Percentiles rank a stretch among this genome's conserved stretches.
phyloP scores from a whole-genome alignment of 371 early-diverging fungal genomes.

The Circinella umbellata region DNA sequence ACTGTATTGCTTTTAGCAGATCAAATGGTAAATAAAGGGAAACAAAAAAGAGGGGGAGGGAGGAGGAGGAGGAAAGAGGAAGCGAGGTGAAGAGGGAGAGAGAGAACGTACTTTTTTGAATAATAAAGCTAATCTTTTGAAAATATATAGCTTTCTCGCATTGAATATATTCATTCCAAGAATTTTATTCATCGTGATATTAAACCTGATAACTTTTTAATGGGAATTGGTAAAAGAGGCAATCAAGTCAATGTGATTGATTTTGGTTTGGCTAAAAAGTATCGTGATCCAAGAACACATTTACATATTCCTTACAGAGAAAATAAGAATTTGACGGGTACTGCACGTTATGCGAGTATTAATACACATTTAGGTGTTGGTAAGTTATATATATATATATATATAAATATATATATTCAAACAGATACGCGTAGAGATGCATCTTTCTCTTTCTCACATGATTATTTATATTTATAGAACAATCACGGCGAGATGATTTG shows the following conservation, averaged over 20 bases:
- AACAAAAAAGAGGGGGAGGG: neutral
- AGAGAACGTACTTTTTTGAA: neutral
- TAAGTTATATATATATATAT: slow-evolving; percentile 39
- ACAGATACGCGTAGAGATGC: no score
- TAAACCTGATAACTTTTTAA: slow-evolving; percentile 99
- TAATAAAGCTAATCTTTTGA: neutral
- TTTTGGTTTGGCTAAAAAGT: slow-evolving; percentile 99
- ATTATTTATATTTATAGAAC: slow-evolving; percentile 66
- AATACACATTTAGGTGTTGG: slow-evolving; percentile 98
- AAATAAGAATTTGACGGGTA: slow-evolving; percentile 99
- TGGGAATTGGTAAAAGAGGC: slow-evolving; percentile 94
- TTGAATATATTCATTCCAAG: slow-evolving; percentile 96
- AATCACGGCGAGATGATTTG: slow-evolving; percentile 99
- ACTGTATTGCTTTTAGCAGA: slow-evolving; percentile 98
- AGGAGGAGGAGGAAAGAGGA: neutral
- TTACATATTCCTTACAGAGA: slow-evolving; percentile 98
- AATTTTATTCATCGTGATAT: slow-evolving; percentile 67
- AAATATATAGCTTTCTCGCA: slow-evolving; percentile 86
- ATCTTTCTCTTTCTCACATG: no score
- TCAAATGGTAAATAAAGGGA: slow-evolving; percentile 81
- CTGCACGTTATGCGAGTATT: slow-evolving; percentile 99
- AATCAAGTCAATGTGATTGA: slow-evolving; percentile 99
- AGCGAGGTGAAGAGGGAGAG: neutral
- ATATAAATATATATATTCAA: no score
- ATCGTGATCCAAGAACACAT: slow-evolving; percentile 95